These are phyloP conservation scores for Daldinia vernicosa DNA, from an alignment of 495 filamentous ascomycete genomes.

Conservation along the genomic window DNA sequence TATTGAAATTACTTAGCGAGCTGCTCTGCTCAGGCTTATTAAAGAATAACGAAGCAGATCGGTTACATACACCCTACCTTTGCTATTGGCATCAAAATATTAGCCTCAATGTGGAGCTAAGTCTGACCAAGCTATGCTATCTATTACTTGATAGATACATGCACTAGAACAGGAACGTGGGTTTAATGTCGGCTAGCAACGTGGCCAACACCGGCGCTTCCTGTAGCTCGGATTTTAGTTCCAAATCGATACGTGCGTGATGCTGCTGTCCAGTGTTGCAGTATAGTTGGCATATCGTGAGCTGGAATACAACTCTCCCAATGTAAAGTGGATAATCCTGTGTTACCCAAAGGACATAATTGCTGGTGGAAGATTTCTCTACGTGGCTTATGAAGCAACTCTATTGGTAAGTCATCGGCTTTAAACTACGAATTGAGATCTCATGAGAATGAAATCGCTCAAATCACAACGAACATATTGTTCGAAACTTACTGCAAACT, in stretches of 20 bases:
- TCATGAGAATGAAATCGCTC: background rate
- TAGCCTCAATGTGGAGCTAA: background rate
- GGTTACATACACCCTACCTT: constrained; percentile 1
- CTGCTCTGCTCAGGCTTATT: background rate
- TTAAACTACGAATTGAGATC: background rate
- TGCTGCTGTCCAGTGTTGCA: background rate
- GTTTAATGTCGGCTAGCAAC: constrained; percentile 16
- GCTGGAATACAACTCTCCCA: background rate
- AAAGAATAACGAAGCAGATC: background rate
- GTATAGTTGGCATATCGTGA: constrained; percentile 3
- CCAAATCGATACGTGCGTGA: background rate
- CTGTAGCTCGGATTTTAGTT: constrained; percentile 6
- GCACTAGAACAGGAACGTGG: constrained; percentile 21
- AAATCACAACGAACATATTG: background rate
- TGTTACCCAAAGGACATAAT: background rate
- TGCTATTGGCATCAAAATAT: background rate
- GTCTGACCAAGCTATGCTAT: background rate
- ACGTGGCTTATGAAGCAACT: constrained; percentile 1
- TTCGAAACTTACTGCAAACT: background rate
- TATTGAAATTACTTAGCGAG: background rate
- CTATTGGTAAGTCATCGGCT: background rate
- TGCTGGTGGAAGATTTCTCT: background rate
- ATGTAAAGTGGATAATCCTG: background rate
- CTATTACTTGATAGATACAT: constrained; percentile 9
- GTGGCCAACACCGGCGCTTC: constrained; percentile 21